Base-by-base conservation (phyloP, 2,329 filamentous ascomycete species). In the Stromatinia cepivora region DNA sequence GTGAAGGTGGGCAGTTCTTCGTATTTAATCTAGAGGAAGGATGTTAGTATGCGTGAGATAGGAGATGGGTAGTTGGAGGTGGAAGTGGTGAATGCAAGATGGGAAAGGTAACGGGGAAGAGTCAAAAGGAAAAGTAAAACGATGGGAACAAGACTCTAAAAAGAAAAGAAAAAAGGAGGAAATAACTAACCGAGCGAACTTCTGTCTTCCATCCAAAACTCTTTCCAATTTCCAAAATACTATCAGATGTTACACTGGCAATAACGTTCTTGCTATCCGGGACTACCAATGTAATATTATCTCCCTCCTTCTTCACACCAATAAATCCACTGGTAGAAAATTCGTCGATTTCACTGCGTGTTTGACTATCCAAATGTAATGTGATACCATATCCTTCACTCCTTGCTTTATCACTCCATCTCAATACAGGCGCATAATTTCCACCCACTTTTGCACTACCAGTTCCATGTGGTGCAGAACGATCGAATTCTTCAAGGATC, bases 271-370 rank as follows among this genome's bases (percentile, higher is more conserved):
- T 90, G 76, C 91, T 94, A 80, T 96, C 91, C 0, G 94, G 94
- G n/a, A 95, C 89, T 7, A 95, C 89, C 3, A 98, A 53, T 11
- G 75, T 76, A 39, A 75, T 71, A 42, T 82, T 70, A 31, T 75
- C 74, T 11, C 75, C 75, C 3, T 84, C 84, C 4, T 84, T 86
- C 56, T 88, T 84, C 8, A 92, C 90, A 4, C 93, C 95, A 73
- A 98, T 91, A 80, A 99, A 98, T 0, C 93, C 94, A 72, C 90
- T 94, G 0, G 95, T 98, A 74, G 91, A 95, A 79, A 98, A 99
- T 84, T 99, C 94, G 77, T 99, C 94, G 72, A 99, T 87, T 79
- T 96, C 93, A 70, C 88, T 90, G 75, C 94, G 87, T 13, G 87
- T 92, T 77, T 89, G 89, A 79, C 92, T 95, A 81, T 98, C 95